phyloP scores from a whole-genome alignment of 139 green algal genomes.

The Coelastrella sp. region DNA sequence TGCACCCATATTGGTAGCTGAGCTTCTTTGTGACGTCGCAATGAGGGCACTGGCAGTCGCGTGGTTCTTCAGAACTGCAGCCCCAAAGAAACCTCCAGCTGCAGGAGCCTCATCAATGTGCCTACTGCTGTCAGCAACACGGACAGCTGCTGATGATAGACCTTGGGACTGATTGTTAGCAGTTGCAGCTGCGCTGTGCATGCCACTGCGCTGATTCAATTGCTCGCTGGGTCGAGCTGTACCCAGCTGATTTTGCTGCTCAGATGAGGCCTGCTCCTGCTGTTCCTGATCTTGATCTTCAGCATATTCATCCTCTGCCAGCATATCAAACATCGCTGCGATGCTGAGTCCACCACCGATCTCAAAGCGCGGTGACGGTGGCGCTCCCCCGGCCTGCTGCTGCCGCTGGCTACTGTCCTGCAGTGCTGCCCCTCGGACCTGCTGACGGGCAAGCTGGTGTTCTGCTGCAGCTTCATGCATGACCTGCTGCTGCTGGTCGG shows the following conservation, averaged over 20 bases:
- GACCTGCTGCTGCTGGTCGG: not conserved
- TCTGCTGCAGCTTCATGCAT: not conserved
- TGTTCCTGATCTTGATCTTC: too few relatives aligned
- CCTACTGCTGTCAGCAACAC: not conserved
- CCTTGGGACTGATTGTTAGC: not conserved
- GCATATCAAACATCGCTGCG: constrained; percentile 25
- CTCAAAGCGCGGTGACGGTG: not conserved
- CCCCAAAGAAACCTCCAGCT: not conserved
- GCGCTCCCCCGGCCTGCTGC: too few relatives aligned
- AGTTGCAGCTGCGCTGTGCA: not conserved
- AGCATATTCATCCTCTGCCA: constrained; percentile 23
- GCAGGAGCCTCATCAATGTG: not conserved
- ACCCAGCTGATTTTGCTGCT: too few relatives aligned
- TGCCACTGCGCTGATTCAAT: not conserved
- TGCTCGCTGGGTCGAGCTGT: too few relatives aligned
- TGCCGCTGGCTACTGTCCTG: not conserved
- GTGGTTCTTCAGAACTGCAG: not conserved
- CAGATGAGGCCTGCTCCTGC: too few relatives aligned
- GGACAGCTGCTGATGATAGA: not conserved
- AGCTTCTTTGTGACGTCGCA: too few relatives aligned
- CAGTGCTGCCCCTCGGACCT: not conserved
- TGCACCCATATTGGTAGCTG: too few relatives aligned
- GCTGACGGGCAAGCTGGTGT: too few relatives aligned
- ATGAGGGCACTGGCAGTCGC: too few relatives aligned
- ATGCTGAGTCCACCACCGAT: not conserved